These are phyloP conservation scores for Dovyalis caffra DNA, from an alignment of 345 rosid species.

Conservation along the genomic window DNA sequence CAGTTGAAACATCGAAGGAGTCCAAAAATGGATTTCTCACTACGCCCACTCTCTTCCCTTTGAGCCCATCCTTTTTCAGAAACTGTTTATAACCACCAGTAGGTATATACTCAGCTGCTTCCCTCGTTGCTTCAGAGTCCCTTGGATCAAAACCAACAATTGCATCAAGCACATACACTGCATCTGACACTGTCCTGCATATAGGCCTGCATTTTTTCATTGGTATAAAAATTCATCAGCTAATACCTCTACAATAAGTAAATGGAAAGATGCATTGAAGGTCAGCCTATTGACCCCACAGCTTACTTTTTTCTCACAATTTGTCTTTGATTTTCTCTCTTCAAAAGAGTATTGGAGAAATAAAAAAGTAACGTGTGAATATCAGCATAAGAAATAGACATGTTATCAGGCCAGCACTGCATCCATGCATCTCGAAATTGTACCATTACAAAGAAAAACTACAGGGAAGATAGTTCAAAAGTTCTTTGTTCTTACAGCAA, in stretches of 20 bases:
- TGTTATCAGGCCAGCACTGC: neutral
- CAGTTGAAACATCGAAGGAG: neutral
- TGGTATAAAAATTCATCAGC: neutral
- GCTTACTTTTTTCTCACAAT: too few relatives aligned
- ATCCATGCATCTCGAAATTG: too few relatives aligned
- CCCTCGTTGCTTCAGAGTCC: slow-evolving; percentile 37
- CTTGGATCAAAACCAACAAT: slow-evolving; percentile 40
- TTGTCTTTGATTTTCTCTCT: neutral
- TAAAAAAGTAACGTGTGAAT: neutral
- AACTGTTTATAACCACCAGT: slow-evolving; percentile 53
- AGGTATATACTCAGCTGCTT: slow-evolving; percentile 46
- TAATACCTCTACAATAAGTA: neutral
- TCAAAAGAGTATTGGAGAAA: neutral
- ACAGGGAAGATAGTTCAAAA: too few relatives aligned
- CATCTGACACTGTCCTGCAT: slow-evolving; percentile 45
- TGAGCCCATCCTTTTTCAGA: slow-evolving; percentile 45
- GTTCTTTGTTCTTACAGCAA: too few relatives aligned
- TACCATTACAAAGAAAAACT: too few relatives aligned
- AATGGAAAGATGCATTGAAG: neutral
- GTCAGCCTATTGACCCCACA: neutral
- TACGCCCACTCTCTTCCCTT: slow-evolving; percentile 57
- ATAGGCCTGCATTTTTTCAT: slow-evolving; percentile 33
- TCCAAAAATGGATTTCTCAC: slow-evolving; percentile 39
- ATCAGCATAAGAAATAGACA: neutral
- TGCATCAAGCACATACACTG: slow-evolving; percentile 43